Evolutionary conservation across 495 filamentous ascomycete genomes (phyloP).

Genomic region (Cercophora newfieldiana): DNA sequence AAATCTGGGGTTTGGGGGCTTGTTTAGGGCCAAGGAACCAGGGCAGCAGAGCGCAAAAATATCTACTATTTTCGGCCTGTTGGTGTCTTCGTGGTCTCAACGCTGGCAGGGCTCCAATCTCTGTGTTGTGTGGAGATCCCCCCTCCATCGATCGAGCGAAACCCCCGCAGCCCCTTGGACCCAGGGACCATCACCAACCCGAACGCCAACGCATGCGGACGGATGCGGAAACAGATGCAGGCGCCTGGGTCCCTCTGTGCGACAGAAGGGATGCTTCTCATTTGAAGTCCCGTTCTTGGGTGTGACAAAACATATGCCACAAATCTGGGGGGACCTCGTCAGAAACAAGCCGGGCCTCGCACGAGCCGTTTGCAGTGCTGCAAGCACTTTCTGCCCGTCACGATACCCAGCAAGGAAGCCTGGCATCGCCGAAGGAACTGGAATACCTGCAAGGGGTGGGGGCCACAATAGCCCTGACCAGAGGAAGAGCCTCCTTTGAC

Average conservation of each 20-base stretch:
- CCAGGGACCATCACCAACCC: neutral
- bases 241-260: conserved; percentile 6
- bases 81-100: neutral
- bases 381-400: neutral
- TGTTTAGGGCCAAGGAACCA: neutral
- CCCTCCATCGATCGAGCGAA: neutral
- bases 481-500: neutral
- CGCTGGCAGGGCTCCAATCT: neutral
- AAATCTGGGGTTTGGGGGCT: neutral
- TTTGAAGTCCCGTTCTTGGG: conserved; percentile 8
- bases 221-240: conserved; percentile 8
- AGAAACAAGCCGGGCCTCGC: neutral
- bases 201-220: conserved; percentile 9
- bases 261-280: neutral
- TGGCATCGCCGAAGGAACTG: no score
- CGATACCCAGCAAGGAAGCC: neutral
- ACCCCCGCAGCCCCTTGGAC: neutral
- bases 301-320: conserved; percentile 16
- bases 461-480: neutral
- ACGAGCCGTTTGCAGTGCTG: conserved; percentile 2
- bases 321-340: conserved; percentile 4
- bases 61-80: neutral
- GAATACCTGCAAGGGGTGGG: no score
- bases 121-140: neutral
- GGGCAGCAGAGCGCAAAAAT: conserved; percentile 7